A percentile compares a stretch with the other conserved stretches of the same genome.
phyloP scores from a whole-genome alignment of 83 land plant genomes.

The Thuja plicata region DNA sequence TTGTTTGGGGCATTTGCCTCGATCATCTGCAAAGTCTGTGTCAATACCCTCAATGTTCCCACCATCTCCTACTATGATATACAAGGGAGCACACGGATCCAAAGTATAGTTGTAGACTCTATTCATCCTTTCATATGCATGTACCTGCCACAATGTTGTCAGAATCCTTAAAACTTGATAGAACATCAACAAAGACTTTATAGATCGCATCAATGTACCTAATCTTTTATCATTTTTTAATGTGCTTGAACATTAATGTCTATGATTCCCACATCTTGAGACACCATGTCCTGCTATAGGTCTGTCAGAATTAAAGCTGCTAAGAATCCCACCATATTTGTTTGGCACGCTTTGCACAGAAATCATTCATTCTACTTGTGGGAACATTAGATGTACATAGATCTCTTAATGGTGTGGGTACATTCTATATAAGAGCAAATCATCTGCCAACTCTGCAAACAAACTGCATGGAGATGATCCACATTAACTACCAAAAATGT shows the following conservation, averaged over 20 bases:
- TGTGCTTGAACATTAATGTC: background rate
- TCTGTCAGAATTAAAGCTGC: background rate
- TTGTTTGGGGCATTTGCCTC: conserved; percentile 77
- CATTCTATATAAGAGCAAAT: background rate
- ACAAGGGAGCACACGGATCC: conserved; percentile 88
- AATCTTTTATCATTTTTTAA: background rate
- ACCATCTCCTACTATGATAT: conserved; percentile 93
- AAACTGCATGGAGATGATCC: background rate
- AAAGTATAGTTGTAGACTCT: conserved; percentile 80
- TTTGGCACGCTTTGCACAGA: background rate
- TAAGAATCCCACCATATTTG: background rate
- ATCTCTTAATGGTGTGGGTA: background rate
- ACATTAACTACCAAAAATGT: background rate
- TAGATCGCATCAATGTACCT: background rate
- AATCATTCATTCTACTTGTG: background rate
- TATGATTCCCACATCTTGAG: background rate
- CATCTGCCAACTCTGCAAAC: background rate
- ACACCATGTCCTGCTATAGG: background rate
- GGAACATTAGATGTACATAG: background rate
- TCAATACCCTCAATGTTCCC: conserved; percentile 88
- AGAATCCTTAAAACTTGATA: background rate
- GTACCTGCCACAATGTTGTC: conserved; percentile 61
- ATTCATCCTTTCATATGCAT: conserved; percentile 95
- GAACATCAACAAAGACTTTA: background rate
- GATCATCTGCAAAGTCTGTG: conserved; percentile 79